phyloP scores from a whole-genome alignment of 257 asterid species.

The Solanum dulcamara region DNA sequence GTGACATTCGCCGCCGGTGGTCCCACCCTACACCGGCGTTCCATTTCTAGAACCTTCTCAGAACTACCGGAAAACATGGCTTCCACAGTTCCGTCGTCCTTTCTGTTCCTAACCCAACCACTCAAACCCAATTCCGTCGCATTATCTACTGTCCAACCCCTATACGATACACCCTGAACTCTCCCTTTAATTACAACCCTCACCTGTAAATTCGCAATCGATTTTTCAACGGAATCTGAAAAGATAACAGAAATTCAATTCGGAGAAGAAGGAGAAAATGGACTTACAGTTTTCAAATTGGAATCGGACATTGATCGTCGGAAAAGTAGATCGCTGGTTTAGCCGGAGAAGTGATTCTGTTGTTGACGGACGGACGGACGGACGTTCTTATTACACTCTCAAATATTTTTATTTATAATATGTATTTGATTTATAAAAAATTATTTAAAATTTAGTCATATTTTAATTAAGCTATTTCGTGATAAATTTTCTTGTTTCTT shows the following conservation, averaged over 20 bases:
- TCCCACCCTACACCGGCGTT: slow-evolving; percentile 80
- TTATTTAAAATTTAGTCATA: too few relatives aligned
- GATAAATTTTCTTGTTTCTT: too few relatives aligned
- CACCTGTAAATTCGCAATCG: slow-evolving; percentile 18
- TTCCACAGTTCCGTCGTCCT: slow-evolving; percentile 81
- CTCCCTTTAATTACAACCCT: slow-evolving; percentile 67
- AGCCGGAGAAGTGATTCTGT: neutral
- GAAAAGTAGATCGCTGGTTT: neutral
- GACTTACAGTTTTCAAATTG: slow-evolving; percentile 41
- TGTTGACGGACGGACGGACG: too few relatives aligned
- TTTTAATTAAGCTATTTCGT: too few relatives aligned
- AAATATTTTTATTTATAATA: too few relatives aligned
- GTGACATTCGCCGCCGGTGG: slow-evolving; percentile 72
- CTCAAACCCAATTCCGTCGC: slow-evolving; percentile 62
- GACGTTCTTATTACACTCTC: too few relatives aligned
- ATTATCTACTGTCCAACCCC: slow-evolving; percentile 73
- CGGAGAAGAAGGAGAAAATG: neutral
- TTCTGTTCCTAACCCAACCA: slow-evolving; percentile 91
- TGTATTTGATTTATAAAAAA: too few relatives aligned
- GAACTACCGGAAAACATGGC: slow-evolving; percentile 65
- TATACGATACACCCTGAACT: slow-evolving; percentile 82
- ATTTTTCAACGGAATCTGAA: neutral
- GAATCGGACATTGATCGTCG: neutral
- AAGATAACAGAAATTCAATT: neutral
- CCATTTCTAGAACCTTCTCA: slow-evolving; percentile 76